These are phyloP conservation scores for Suillus weaverae DNA, from an alignment of 768 basidiomycete genomes.

Conservation along the genomic window DNA sequence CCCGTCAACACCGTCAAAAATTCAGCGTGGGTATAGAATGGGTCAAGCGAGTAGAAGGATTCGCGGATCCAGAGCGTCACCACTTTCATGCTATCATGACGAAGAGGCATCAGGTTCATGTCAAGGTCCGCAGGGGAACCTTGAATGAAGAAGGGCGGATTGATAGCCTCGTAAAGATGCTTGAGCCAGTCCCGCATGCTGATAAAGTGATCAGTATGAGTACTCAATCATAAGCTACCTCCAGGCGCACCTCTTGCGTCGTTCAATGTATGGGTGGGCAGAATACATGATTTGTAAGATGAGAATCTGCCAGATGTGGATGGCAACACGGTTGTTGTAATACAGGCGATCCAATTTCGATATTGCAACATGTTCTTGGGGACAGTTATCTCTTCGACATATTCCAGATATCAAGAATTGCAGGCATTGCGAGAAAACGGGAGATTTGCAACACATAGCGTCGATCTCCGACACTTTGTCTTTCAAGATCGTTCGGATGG, in stretches of 20 bases:
- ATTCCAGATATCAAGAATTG: conserved; percentile 26
- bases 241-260: conserved; percentile 9
- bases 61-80: conserved; percentile 48
- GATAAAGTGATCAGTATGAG: background rate
- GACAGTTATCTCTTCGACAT: conserved; percentile 38
- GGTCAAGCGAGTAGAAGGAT: conserved; percentile 35
- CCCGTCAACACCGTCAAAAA: conserved; percentile 45
- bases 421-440: conserved; percentile 43
- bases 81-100: conserved; percentile 33
- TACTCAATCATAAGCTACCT: conserved; percentile 2
- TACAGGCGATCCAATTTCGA: conserved; percentile 28
- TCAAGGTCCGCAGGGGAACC: conserved; percentile 44
- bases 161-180: conserved; percentile 48
- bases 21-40: background rate
- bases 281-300: conserved; percentile 40
- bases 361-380: conserved; percentile 35
- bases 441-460: conserved; percentile 27
- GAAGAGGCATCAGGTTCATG: conserved; percentile 39
- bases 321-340: conserved; percentile 43
- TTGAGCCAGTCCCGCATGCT: conserved; percentile 38
- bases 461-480: conserved; percentile 34
- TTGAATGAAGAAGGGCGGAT: conserved; percentile 46
- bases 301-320: conserved; percentile 50
- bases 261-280: conserved; percentile 5
- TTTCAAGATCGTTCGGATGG: conserved; percentile 29